Conservation (phyloP, 2,329 filamentous ascomycete species). For the Cladosporium halotolerans region DNA sequence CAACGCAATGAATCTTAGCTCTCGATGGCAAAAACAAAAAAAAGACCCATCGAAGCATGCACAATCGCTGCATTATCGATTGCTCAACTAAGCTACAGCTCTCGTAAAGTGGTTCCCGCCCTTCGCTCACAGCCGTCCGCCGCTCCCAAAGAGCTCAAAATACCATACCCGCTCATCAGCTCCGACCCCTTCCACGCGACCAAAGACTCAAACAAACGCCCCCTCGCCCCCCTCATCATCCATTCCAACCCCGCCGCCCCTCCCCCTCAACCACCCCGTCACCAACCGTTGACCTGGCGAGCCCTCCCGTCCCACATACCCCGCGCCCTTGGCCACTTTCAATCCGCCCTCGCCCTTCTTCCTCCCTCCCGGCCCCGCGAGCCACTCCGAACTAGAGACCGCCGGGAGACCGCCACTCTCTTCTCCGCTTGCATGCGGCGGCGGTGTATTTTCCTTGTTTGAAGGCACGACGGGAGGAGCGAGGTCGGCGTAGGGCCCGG, state of each 20-base stretch:
- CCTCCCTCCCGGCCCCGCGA: slow-evolving; percentile 15
- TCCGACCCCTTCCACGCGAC: background rate
- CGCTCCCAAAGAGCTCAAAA: background rate
- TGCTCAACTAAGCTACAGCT: too few relatives aligned
- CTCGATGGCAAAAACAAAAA: too few relatives aligned
- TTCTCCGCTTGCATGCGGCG: background rate
- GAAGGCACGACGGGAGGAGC: background rate
- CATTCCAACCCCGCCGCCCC: slow-evolving; percentile 17
- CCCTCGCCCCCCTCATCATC: slow-evolving; percentile 13
- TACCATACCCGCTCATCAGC: background rate
- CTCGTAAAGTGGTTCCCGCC: too few relatives aligned
- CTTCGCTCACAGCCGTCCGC: too few relatives aligned
- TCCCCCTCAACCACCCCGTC: slow-evolving; percentile 25
- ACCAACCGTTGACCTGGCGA: slow-evolving; percentile 26
- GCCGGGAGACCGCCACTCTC: slow-evolving; percentile 16
- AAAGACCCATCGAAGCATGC: too few relatives aligned
- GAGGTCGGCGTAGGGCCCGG: slow-evolving; percentile 28
- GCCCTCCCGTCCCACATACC: slow-evolving; percentile 9
- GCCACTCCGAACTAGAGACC: slow-evolving; percentile 28
- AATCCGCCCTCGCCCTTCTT: background rate
- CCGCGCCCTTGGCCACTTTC: background rate
- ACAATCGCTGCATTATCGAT: too few relatives aligned
- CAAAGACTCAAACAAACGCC: slow-evolving; percentile 20
- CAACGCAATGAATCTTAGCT: too few relatives aligned
- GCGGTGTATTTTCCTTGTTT: slow-evolving; percentile 21